A percentile compares a stretch with the other conserved stretches of the same genome.
These are phyloP conservation scores for Fusarium cyanostomum DNA, from an alignment of 2,329 filamentous ascomycete genomes.

Conservation along the genomic window DNA sequence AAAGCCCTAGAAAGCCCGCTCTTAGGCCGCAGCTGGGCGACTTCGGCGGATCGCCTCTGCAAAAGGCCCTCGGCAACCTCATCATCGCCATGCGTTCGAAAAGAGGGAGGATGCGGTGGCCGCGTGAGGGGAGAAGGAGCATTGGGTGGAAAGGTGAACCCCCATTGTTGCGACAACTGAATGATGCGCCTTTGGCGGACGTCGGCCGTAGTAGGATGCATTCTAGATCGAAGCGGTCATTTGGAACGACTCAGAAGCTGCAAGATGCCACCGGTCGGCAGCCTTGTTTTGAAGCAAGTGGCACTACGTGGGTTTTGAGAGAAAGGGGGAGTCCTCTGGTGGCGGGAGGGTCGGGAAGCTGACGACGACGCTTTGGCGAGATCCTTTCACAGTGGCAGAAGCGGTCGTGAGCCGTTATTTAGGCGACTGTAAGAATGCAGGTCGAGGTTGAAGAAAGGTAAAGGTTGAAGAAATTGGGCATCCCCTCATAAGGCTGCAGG, in stretches of 20 bases:
- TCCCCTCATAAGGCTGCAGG: constrained; percentile 28
- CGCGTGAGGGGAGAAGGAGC: constrained; percentile 52
- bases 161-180: constrained; percentile 61
- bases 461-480: not conserved
- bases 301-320: not conserved
- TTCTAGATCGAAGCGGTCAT: constrained; percentile 32
- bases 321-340: not conserved
- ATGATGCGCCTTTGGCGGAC: constrained; percentile 59
- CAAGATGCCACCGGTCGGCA: not conserved
- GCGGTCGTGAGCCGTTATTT: not conserved
- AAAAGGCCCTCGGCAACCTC: constrained; percentile 63
- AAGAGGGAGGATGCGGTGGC: constrained; percentile 54
- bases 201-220: constrained; percentile 47
- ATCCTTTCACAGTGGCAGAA: not conserved
- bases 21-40: constrained; percentile 50
- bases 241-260: constrained; percentile 2
- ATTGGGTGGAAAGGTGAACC: constrained; percentile 53
- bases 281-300: not conserved
- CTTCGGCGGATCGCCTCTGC: constrained; percentile 54
- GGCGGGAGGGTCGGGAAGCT: constrained; percentile 3
- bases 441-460: constrained; percentile 13
- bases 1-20: constrained; percentile 52
- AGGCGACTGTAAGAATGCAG: constrained; percentile 7
- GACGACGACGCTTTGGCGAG: constrained; percentile 7
- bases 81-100: constrained; percentile 60